Evolutionary conservation across 1,139 yeast species (phyloP), one percentile per base, ranked within the genome.

Genomic region (Kazachstania sp.): DNA sequence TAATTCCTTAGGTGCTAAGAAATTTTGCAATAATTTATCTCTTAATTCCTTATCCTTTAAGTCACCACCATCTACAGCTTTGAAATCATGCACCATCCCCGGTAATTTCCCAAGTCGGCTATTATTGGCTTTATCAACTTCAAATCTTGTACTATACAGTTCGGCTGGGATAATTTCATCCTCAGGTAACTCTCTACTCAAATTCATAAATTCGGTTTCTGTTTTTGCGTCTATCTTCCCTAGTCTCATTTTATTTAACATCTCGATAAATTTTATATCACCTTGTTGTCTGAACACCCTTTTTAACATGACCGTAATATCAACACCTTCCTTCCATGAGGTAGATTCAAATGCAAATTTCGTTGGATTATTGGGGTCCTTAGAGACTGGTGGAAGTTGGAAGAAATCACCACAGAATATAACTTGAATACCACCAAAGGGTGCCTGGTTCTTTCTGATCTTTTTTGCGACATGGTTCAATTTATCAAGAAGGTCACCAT

Each of bases 211-310:
- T 49, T 79, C 78, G 1, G 51, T 50, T 11, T 73, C 71, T 0
- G 94, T 79, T 9, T 71, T 71, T 0, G 67, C 67, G 9, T 81
- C 71, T 3, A 92, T 80, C 3, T 65, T 58, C 0, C 97, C 98
- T 40, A 76, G 69, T 59, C 99, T 77, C 74, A 92, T 80, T 53
- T 87, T 92, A 62, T 90, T 87, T 55, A 92, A 73, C 95, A 90
- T 88, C 26, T 78, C 76, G 38, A 92, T 80, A 61, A 94, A 88
- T 41, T 71, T 74, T 45, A 74, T 72, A 57, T 86, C 95, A 40
- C 95, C 95, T 59, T 81, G 81, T 64, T 92, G 98, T 54, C 99
- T 77, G 65, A 88, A 92, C n/a, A 92, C 94, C 55, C 83, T 86
- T 48, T 77, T 73, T 42, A 92, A 69, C 34, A 83, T 78, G 45